Percentiles rank a stretch among this genome's conserved stretches.
Conservation (phyloP, 2,329 filamentous ascomycete species). For the Cercospora sp. region DNA sequence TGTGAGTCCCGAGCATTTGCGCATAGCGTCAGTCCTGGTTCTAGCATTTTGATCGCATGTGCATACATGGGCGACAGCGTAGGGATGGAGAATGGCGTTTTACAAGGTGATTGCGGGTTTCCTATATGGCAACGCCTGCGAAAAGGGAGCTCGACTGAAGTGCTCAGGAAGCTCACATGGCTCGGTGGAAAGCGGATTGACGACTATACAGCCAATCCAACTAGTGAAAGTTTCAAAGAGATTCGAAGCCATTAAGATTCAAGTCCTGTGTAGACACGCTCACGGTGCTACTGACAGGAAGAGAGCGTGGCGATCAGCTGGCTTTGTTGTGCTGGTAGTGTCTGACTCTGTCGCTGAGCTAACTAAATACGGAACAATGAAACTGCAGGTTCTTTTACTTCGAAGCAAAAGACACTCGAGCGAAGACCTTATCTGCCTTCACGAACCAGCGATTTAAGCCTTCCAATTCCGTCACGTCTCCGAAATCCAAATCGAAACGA, state of each 20-base stretch:
- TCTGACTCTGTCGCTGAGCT: too few relatives aligned
- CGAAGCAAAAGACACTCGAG: neutral
- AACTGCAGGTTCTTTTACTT: neutral
- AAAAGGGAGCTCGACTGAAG: neutral
- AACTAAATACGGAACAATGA: too few relatives aligned
- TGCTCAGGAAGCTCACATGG: neutral
- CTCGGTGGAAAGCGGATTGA: neutral
- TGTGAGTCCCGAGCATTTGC: neutral
- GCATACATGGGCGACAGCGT: neutral
- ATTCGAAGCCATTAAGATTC: neutral
- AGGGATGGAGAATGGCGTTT: neutral
- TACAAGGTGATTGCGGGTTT: neutral
- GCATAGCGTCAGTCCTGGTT: neutral
- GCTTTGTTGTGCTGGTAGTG: too few relatives aligned
- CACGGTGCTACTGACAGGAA: too few relatives aligned
- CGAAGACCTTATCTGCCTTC: neutral
- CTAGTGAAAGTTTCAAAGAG: neutral
- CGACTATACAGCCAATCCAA: neutral
- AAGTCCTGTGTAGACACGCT: neutral
- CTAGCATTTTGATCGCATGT: neutral
- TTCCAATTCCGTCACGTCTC: neutral
- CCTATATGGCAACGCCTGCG: neutral
- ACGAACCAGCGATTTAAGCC: conserved; percentile 12
- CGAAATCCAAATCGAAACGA: conserved; percentile 24
- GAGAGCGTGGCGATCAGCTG: too few relatives aligned